phyloP scores from a whole-genome alignment of 495 filamentous ascomycete species.

The Oidiodendron maius region DNA sequence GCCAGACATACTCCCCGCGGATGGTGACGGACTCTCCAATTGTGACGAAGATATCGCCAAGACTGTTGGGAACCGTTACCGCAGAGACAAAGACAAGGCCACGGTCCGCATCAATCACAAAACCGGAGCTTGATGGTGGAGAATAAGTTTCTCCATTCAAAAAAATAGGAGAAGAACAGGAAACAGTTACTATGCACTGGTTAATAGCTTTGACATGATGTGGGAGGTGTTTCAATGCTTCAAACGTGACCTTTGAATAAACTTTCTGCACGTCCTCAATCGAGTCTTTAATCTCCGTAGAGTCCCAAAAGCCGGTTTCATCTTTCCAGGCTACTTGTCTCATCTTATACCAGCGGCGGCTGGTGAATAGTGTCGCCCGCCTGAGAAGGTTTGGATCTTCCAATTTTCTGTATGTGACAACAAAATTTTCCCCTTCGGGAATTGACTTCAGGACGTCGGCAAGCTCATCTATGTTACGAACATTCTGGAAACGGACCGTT shows the following conservation, averaged over 20 bases:
- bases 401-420: constrained; percentile 92
- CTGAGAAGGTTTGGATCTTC: constrained; percentile 90
- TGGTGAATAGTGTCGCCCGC: constrained; percentile 85
- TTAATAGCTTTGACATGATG: constrained; percentile 86
- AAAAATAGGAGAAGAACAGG: constrained; percentile 91
- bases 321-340: constrained; percentile 89
- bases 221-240: constrained; percentile 79
- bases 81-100: constrained; percentile 89
- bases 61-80: constrained; percentile 89
- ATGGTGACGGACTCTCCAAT: constrained; percentile 95
- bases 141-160: constrained; percentile 91
- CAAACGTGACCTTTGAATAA: constrained; percentile 77
- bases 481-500: constrained; percentile 78
- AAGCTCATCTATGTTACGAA: constrained; percentile 79
- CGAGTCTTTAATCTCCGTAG: constrained; percentile 73
- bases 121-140: constrained; percentile 86
- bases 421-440: constrained; percentile 83
- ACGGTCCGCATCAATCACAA: constrained; percentile 94
- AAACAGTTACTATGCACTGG: constrained; percentile 87
- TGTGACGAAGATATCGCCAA: constrained; percentile 92
- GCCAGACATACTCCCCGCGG: constrained; percentile 86
- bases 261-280: constrained; percentile 66
- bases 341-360: constrained; percentile 97
- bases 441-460: constrained; percentile 86
- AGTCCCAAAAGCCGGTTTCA: constrained; percentile 88